These are phyloP conservation scores for Hypoxylon sp. DNA, from an alignment of 2,329 filamentous ascomycete genomes.

Conservation along the genomic window DNA sequence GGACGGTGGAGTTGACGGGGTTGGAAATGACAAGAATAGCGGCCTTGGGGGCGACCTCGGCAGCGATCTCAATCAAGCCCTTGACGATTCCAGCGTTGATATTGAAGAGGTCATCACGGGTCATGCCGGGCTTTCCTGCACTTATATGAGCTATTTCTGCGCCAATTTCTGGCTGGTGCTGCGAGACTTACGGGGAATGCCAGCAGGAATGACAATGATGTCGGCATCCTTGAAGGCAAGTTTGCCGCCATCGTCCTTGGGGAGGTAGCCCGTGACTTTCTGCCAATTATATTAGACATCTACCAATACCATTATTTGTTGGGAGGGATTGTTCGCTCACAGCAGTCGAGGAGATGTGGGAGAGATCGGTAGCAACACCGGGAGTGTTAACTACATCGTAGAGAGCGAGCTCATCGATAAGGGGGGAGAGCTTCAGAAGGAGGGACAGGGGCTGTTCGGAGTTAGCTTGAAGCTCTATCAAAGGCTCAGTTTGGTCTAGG, in stretches of 20 bases:
- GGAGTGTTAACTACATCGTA: conserved; percentile 99
- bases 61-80: conserved; percentile 89
- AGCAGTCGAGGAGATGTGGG: conserved; percentile 94
- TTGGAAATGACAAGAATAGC: conserved; percentile 98
- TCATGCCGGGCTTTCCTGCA: conserved; percentile 98
- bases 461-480: conserved; percentile 41
- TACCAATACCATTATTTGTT: not conserved
- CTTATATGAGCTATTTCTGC: conserved; percentile 45
- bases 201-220: conserved; percentile 96
- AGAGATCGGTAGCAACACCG: conserved; percentile 95
- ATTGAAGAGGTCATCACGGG: conserved; percentile 99
- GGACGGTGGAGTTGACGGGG: conserved; percentile 99
- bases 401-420: conserved; percentile 92
- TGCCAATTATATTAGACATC: conserved; percentile 59
- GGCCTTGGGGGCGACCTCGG: conserved; percentile 91
- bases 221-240: conserved; percentile 92
- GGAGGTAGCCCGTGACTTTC: conserved; percentile 91
- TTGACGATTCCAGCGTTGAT: conserved; percentile 99
- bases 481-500: conserved; percentile 8
- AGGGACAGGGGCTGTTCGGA: conserved; percentile 87
- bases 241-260: conserved; percentile 87
- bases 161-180: conserved; percentile 2
- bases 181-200: conserved; percentile 86
- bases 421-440: conserved; percentile 90
- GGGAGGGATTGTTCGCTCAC: conserved; percentile 60